These are phyloP conservation scores for Paecilomyces sp. DNA, from an alignment of 2,329 filamentous ascomycete species.

Conservation along the genomic window DNA sequence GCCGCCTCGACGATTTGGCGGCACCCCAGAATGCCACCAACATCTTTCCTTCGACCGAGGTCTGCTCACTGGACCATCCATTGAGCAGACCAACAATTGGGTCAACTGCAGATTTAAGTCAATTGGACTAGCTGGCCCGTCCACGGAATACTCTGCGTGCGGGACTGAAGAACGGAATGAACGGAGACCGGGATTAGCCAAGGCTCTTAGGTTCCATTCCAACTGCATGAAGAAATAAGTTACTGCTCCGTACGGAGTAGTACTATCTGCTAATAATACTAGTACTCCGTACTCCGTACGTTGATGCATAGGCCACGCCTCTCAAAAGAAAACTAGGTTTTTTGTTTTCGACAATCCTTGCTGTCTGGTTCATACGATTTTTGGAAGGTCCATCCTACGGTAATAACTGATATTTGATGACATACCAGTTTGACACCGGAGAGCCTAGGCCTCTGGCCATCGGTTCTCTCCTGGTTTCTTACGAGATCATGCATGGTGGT, in stretches of 20 bases:
- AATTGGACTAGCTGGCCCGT: neutral
- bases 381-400: neutral
- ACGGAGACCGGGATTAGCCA: neutral
- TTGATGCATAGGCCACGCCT: neutral
- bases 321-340: neutral
- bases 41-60: neutral
- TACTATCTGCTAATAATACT: too few relatives aligned
- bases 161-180: neutral
- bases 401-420: neutral
- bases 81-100: neutral
- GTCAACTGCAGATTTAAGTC: neutral
- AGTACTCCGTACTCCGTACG: too few relatives aligned
- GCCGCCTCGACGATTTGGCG: neutral
- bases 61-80: neutral
- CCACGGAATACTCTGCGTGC: neutral
- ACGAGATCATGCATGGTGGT: neutral
- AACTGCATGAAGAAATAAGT: neutral
- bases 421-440: neutral
- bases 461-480: neutral
- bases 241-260: too few relatives aligned
- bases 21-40: slow-evolving; percentile 1
- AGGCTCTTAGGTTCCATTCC: neutral
- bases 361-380: neutral
- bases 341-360: neutral
- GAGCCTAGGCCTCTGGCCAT: neutral